Conservation (phyloP, 352 stramenopile genomes). For the Pythium pyrilobum region DNA sequence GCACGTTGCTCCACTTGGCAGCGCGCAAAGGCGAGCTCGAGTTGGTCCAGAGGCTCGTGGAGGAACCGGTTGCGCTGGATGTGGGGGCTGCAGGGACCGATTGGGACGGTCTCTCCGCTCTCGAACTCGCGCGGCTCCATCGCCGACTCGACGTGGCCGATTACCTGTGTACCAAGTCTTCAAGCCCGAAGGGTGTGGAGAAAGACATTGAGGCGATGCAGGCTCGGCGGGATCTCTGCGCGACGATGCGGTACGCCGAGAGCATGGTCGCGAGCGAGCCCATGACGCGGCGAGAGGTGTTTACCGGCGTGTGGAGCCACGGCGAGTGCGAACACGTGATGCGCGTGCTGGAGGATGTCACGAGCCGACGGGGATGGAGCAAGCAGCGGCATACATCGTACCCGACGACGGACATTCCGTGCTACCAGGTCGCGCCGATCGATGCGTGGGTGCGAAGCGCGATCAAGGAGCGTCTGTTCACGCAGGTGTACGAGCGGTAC, state of each 20-base stretch:
- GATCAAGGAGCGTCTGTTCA: slow-evolving; percentile 48
- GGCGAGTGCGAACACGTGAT: slow-evolving; percentile 46
- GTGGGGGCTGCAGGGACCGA: slow-evolving; percentile 21
- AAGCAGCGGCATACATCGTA: slow-evolving; percentile 76
- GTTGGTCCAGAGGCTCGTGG: slow-evolving; percentile 42
- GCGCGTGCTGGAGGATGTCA: slow-evolving; percentile 32
- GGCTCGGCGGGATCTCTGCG: slow-evolving; percentile 33
- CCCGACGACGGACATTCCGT: slow-evolving; percentile 81
- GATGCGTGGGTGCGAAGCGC: slow-evolving; percentile 61
- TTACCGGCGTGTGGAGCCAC: slow-evolving; percentile 40
- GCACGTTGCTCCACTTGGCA: slow-evolving; percentile 66
- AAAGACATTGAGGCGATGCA: no score
- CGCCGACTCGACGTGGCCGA: slow-evolving; percentile 26
- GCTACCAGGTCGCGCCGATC: slow-evolving; percentile 56
- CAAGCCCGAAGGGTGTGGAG: no score
- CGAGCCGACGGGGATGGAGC: slow-evolving; percentile 50
- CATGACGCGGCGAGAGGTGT: slow-evolving; percentile 39
- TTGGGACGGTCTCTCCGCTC: slow-evolving; percentile 57
- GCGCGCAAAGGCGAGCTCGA: slow-evolving; percentile 49
- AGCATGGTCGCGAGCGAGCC: slow-evolving; percentile 41
- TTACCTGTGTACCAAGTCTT: no score
- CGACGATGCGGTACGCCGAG: slow-evolving; percentile 40
- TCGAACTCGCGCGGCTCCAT: slow-evolving; percentile 46
- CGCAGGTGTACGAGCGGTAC: slow-evolving; percentile 43
- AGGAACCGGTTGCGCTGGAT: slow-evolving; percentile 25